phyloP scores from a whole-genome alignment of 345 rosid species.

The Euphorbia peplus region DNA sequence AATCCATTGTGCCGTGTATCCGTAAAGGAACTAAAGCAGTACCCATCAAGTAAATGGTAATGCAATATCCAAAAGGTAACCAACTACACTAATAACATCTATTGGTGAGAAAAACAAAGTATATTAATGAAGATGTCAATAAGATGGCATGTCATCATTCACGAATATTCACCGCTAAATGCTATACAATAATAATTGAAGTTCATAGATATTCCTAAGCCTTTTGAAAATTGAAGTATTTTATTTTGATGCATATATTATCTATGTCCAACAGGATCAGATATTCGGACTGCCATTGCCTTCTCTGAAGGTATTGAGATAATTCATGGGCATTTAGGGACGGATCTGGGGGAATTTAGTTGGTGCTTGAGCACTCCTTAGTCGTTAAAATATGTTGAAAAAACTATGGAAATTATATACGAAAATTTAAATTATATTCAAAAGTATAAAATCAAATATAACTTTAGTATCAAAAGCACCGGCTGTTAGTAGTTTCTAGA shows the following conservation, averaged over 20 bases:
- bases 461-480: too few species aligned
- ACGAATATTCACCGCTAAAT: background rate
- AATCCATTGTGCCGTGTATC: background rate
- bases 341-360: too few species aligned
- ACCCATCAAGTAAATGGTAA: too few species aligned
- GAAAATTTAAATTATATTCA: too few species aligned
- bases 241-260: background rate
- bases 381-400: too few species aligned
- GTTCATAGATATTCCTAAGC: background rate
- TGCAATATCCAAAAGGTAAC: background rate
- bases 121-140: background rate
- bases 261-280: background rate
- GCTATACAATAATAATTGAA: background rate
- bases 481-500: too few species aligned
- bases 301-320: background rate
- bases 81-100: background rate
- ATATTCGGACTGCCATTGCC: background rate
- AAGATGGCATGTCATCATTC: background rate
- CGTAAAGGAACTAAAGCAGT: too few species aligned
- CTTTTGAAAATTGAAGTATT: background rate
- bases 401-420: too few species aligned
- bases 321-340: background rate
- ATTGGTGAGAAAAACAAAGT: background rate
- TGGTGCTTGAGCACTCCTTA: too few species aligned
- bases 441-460: too few species aligned